A percentile compares a stretch with the other conserved stretches of the same genome.
Conservation (phyloP, 768 basidiomycete species). For the Podaxis pistillaris region DNA sequence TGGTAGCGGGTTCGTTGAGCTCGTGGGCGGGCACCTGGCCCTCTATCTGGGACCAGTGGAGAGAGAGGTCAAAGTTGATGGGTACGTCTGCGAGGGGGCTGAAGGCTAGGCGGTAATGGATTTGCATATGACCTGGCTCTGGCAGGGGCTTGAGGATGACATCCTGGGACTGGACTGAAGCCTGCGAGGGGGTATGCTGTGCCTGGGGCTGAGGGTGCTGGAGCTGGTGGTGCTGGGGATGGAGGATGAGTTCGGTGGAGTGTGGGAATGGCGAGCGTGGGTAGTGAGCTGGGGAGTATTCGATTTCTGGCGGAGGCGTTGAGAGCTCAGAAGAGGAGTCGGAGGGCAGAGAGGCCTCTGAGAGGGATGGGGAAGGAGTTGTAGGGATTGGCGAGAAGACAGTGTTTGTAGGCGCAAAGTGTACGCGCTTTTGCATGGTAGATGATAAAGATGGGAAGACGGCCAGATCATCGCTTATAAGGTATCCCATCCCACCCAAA, state of each 20-base stretch:
- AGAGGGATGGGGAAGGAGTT: constrained; percentile 37
- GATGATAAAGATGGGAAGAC: constrained; percentile 4
- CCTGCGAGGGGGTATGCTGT: background rate
- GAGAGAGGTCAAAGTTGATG: constrained; percentile 37
- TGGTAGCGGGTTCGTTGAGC: constrained; percentile 15
- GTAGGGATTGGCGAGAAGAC: constrained; percentile 33
- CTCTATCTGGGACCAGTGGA: constrained; percentile 26
- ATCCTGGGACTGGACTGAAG: background rate
- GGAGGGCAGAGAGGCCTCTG: constrained; percentile 35
- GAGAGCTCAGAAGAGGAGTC: constrained; percentile 33
- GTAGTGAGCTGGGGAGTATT: constrained; percentile 22
- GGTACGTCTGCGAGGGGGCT: constrained; percentile 30
- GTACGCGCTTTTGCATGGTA: constrained; percentile 39
- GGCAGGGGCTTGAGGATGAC: background rate
- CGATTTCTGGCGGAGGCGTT: constrained; percentile 35
- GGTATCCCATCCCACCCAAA: background rate
- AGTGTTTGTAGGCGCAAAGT: constrained; percentile 37
- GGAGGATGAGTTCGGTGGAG: constrained; percentile 22
- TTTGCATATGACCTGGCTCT: constrained; percentile 30
- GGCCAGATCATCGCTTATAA: constrained; percentile 16
- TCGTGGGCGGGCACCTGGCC: constrained; percentile 27
- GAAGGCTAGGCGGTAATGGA: constrained; percentile 42
- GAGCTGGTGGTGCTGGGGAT: constrained; percentile 5
- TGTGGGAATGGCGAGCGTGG: constrained; percentile 32
- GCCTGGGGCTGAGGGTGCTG: background rate